Conservation (phyloP, 371 early-diverging fungal species). For the Saksenaea vasiformis region DNA sequence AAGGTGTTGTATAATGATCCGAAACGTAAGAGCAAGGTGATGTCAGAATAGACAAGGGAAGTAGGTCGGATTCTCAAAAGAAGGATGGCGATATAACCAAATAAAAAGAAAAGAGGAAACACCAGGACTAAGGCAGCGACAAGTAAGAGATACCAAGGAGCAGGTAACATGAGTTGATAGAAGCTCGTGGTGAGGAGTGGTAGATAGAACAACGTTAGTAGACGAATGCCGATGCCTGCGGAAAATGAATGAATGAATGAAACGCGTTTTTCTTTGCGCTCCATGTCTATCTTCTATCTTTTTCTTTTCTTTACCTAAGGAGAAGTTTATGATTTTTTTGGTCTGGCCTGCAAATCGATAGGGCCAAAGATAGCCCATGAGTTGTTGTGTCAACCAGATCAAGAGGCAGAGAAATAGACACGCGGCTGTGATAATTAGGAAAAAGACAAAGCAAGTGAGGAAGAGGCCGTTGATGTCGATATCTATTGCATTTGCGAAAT, state of each 20-base stretch:
- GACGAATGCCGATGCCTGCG: conserved; percentile 35
- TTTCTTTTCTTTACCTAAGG: conserved; percentile 7
- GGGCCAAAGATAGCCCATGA: conserved; percentile 11
- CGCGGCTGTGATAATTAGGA: conserved; percentile 32
- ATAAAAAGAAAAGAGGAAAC: conserved; percentile 31
- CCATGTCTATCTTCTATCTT: background rate
- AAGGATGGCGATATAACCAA: conserved; percentile 35
- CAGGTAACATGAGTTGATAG: conserved; percentile 46
- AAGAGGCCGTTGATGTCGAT: conserved; percentile 36
- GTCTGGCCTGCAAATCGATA: conserved; percentile 9
- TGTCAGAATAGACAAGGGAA: conserved; percentile 49
- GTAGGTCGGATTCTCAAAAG: conserved; percentile 38
- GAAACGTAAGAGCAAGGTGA: conserved; percentile 46
- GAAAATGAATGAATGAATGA: background rate
- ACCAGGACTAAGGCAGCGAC: conserved; percentile 36
- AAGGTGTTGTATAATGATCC: conserved; percentile 56
- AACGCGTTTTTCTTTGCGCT: background rate
- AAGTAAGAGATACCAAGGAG: conserved; percentile 33
- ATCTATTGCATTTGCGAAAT: conserved; percentile 40
- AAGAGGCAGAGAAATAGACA: conserved; percentile 15
- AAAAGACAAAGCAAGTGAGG: conserved; percentile 26
- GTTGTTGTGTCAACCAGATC: conserved; percentile 8
- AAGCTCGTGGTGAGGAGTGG: conserved; percentile 35
- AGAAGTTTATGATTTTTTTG: conserved; percentile 15
- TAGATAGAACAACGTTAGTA: conserved; percentile 37